phyloP scores from a whole-genome alignment of 1,284 basidiomycete genomes.

The Cerioporus squamosus region DNA sequence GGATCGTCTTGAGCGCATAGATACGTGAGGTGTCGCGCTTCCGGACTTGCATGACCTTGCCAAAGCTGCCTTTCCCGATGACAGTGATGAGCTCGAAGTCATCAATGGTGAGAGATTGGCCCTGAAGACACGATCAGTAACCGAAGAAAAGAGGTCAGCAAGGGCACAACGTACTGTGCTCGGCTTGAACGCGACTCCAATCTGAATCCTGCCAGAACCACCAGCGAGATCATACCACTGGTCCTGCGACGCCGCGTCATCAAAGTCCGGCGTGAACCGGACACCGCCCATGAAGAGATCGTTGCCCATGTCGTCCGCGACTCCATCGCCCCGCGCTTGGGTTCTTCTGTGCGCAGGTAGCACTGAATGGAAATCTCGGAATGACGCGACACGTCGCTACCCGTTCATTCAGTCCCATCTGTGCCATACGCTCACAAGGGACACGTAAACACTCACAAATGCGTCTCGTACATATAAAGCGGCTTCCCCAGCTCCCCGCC shows the following conservation, averaged over 20 bases:
- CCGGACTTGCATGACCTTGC: constrained; percentile 98
- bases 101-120: constrained; percentile 83
- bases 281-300: constrained; percentile 94
- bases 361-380: constrained; percentile 90
- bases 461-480: constrained; percentile 97
- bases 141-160: neutral
- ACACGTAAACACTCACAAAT: constrained; percentile 71
- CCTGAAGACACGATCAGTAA: constrained; percentile 34
- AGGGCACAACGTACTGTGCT: constrained; percentile 57
- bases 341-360: constrained; percentile 86
- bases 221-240: constrained; percentile 79
- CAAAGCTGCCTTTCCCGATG: constrained; percentile 97
- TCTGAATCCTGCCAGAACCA: constrained; percentile 88
- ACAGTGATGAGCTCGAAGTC: constrained; percentile 97
- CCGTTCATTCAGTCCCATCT: neutral
- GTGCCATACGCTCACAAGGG: neutral
- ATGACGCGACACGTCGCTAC: constrained; percentile 82
- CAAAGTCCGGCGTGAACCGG: constrained; percentile 93
- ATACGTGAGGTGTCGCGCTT: constrained; percentile 97
- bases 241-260: constrained; percentile 68
- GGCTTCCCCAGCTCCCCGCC: constrained; percentile 91
- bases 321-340: constrained; percentile 71
- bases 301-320: constrained; percentile 94
- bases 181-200: constrained; percentile 90
- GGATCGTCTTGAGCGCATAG: constrained; percentile 97